Conservation (phyloP, 169 alveolate species). For the Plasmodium vivax region DNA sequence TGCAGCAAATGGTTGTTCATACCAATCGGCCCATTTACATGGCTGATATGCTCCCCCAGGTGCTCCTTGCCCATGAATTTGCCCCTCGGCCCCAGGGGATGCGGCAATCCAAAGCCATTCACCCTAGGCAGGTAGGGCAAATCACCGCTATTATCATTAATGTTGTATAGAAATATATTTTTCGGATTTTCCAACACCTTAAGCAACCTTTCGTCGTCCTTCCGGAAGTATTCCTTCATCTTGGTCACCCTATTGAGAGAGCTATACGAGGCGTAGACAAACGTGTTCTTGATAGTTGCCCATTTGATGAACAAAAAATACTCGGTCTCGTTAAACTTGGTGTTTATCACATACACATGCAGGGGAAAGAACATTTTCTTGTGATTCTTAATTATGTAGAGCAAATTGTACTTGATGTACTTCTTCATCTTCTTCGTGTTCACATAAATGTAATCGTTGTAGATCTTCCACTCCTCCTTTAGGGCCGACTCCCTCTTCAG, state of each 20-base stretch:
- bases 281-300: conserved; percentile 68
- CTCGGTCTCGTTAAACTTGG: conserved; percentile 44
- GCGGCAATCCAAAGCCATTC: background rate
- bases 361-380: conserved; percentile 54
- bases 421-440: conserved; percentile 43
- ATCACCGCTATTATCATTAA: conserved; percentile 37
- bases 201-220: conserved; percentile 45
- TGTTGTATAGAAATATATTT: conserved; percentile 56
- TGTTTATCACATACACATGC: conserved; percentile 71
- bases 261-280: conserved; percentile 60
- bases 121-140: background rate
- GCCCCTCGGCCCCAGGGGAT: conserved; percentile 1
- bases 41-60: background rate
- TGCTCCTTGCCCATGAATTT: conserved; percentile 27
- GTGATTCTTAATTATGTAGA: conserved; percentile 69
- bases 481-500: conserved; percentile 34
- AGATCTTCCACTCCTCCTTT: conserved; percentile 72
- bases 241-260: conserved; percentile 58
- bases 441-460: conserved; percentile 63
- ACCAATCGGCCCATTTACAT: background rate
- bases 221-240: conserved; percentile 64
- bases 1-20: background rate
- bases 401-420: conserved; percentile 39
- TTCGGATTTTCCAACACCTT: conserved; percentile 61
- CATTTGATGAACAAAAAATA: conserved; percentile 69